These are phyloP conservation scores for Epichloe amarillans DNA, from an alignment of 2,329 filamentous ascomycete genomes.

Conservation along the genomic window DNA sequence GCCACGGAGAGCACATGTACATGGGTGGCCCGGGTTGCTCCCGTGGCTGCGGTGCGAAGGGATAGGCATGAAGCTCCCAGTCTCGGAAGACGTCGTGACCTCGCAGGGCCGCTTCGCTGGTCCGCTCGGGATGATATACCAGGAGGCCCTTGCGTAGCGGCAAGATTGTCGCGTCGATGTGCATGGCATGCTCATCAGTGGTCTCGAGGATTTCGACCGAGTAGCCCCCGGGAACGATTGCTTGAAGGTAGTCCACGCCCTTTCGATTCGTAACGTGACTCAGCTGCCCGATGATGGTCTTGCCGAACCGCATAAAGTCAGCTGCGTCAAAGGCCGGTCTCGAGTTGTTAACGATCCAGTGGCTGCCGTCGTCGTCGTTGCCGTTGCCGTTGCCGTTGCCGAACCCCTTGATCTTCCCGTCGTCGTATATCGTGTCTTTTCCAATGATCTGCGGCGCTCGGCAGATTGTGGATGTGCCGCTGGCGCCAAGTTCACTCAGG, in stretches of 20 bases:
- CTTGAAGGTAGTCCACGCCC: slow-evolving; percentile 16
- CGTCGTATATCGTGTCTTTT: slow-evolving; percentile 10
- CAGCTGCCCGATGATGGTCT: slow-evolving; percentile 16
- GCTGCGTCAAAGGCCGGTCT: slow-evolving; percentile 20
- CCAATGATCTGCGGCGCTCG: slow-evolving; percentile 6
- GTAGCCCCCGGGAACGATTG: slow-evolving; percentile 13
- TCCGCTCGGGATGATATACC: slow-evolving; percentile 13
- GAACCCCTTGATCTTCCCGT: not conserved
- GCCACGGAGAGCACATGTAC: slow-evolving; percentile 15
- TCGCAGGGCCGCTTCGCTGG: slow-evolving; percentile 11
- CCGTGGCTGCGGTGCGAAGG: slow-evolving; percentile 8
- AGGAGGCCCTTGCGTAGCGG: slow-evolving; percentile 15
- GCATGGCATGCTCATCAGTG: slow-evolving; percentile 15
- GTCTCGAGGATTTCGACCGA: slow-evolving; percentile 14
- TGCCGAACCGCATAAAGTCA: slow-evolving; percentile 21
- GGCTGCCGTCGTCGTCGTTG: not conserved
- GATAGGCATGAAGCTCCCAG: slow-evolving; percentile 16
- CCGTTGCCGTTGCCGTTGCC: not conserved
- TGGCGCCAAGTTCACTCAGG: not conserved
- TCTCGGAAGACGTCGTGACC: slow-evolving; percentile 12
- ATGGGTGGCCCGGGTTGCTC: slow-evolving; percentile 7
- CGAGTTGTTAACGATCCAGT: slow-evolving; percentile 19
- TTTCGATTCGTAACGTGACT: slow-evolving; percentile 19
- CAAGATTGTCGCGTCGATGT: slow-evolving; percentile 19
- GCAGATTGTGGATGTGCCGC: not conserved